phyloP scores from a whole-genome alignment of 2,329 filamentous ascomycete species.

The Metarhizium sp. region DNA sequence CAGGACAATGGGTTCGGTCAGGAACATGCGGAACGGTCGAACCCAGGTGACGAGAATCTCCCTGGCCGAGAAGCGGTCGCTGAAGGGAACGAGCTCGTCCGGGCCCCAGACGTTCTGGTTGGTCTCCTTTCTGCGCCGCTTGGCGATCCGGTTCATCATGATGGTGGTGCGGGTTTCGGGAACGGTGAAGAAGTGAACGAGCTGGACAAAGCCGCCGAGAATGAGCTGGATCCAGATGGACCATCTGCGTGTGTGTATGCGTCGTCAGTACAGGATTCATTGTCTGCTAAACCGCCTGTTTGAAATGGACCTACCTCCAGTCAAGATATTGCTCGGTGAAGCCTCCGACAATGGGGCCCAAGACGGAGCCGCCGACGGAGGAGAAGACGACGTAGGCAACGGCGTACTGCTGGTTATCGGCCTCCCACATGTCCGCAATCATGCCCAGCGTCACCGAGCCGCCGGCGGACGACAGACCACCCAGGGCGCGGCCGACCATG shows the following conservation, averaged over 20 bases:
- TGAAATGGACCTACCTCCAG: slow-evolving; percentile 45
- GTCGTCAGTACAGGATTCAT: too few species aligned
- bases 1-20: slow-evolving; percentile 66
- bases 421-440: slow-evolving; percentile 66
- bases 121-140: slow-evolving; percentile 55
- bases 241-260: slow-evolving; percentile 28
- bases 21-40: slow-evolving; percentile 63
- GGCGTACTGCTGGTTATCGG: slow-evolving; percentile 63
- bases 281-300: too few species aligned
- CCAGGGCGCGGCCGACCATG: slow-evolving; percentile 60
- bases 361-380: slow-evolving; percentile 66
- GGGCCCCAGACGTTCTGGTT: slow-evolving; percentile 60
- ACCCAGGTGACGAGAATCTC: slow-evolving; percentile 49
- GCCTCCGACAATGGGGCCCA: slow-evolving; percentile 71
- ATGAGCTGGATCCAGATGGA: slow-evolving; percentile 81
- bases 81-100: slow-evolving; percentile 57
- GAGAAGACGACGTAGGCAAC: slow-evolving; percentile 72
- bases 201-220: slow-evolving; percentile 60
- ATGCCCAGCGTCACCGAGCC: slow-evolving; percentile 66
- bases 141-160: slow-evolving; percentile 71
- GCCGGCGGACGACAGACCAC: slow-evolving; percentile 61
- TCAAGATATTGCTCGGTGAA: slow-evolving; percentile 58
- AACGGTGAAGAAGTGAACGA: slow-evolving; percentile 58
- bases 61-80: slow-evolving; percentile 45
- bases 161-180: slow-evolving; percentile 71